phyloP scores from a whole-genome alignment of 2,329 filamentous ascomycete species.

The Venturia carpophila region DNA sequence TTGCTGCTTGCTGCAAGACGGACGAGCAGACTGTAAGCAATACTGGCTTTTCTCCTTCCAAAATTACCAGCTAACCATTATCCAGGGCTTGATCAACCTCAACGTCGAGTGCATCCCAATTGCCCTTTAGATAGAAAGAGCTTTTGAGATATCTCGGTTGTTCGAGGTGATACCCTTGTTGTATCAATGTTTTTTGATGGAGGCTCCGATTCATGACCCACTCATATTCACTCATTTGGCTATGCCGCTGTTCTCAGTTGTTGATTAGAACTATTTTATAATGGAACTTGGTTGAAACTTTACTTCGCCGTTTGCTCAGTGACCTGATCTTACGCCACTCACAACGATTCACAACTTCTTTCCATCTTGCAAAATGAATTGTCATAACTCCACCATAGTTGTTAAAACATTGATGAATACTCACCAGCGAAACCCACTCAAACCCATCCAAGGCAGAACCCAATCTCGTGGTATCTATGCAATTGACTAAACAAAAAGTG shows the following conservation, averaged over 20 bases:
- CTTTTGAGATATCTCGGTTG: background rate
- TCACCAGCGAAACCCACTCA: too few species aligned
- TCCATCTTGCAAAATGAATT: too few species aligned
- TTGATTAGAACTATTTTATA: background rate
- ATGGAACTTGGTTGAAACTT: constrained; percentile 3
- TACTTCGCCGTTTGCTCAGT: background rate
- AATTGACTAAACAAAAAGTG: too few species aligned
- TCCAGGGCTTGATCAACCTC: background rate
- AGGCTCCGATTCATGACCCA: background rate
- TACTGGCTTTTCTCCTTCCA: background rate
- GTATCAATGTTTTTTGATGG: background rate
- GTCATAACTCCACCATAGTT: too few species aligned
- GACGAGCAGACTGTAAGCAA: background rate
- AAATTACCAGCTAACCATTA: background rate
- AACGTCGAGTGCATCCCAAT: background rate
- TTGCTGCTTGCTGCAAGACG: background rate
- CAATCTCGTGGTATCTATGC: too few species aligned
- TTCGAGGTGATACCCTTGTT: background rate
- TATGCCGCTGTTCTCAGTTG: background rate
- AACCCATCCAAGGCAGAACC: too few species aligned
- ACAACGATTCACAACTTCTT: too few species aligned
- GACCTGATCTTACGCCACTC: too few species aligned
- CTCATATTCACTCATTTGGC: constrained; percentile 4
- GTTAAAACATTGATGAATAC: too few species aligned
- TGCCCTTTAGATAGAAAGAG: background rate